Base-by-base conservation (phyloP, 306 rosid genomes). In the Cicer bijugum region DNA sequence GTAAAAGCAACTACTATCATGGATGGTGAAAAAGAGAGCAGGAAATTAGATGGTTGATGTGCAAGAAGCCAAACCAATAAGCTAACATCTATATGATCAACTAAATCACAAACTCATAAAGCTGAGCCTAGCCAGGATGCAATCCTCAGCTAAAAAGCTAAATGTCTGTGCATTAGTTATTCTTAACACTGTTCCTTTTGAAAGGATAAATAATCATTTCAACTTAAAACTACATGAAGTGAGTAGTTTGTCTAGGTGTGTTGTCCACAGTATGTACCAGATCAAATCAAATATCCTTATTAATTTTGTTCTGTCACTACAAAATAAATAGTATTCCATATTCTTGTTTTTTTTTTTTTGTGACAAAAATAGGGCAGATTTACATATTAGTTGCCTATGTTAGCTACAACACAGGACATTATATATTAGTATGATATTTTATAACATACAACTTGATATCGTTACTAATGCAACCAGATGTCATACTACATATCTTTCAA, bases 1-100 rank as follows among this genome's bases (percentile, higher is more conserved):
- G 79, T 42, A 12, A 78, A 60, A 72, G 39, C 47, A 70, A 16
- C 43, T 17, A 67, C 35, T 68, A 69, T 69, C 74, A 19, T 65
- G 53, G 19, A 65, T 33, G 74, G 75, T 38, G 69, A 57, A 58
- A 78, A 16, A 69, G 67, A 19, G 47, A 53, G 43, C 43, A 52
- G 33, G 48, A 56, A 42, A 74, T 20, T 62, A 33, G 15, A 58
- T 12, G 67, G 11, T 75, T 42, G 9, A 51, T 17, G 74, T 39
- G 55, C 71, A 75, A 57, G 48, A 83, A 71, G 46, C 58, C 33
- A 48, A 14, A 35, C 40, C 67, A 55, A 62, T 44, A 61, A 61
- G 75, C 14, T 14, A 56, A 69, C 40, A 75, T 68, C 57, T 37
- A 61, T 37, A 65, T 16, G 55, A 76, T 15, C 16, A 50, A 33